Conservation (phyloP, 257 asterid species). For the Solanum virginianum region DNA sequence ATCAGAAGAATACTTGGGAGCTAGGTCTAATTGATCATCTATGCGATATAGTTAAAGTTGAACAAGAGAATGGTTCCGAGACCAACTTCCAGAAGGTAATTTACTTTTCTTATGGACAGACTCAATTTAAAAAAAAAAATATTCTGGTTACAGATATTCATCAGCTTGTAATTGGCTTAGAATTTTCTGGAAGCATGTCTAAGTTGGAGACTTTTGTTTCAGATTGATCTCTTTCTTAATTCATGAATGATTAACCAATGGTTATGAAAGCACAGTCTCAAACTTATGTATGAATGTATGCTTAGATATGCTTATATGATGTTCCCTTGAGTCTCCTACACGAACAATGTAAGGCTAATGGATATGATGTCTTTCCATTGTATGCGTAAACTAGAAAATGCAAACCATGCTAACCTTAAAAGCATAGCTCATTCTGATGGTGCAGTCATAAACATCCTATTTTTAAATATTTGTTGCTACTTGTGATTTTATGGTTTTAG, state of each 20-base stretch:
- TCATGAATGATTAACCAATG: background rate
- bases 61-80: constrained; percentile 67
- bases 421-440: background rate
- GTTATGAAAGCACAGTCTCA: background rate
- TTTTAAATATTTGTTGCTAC: background rate
- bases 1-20: constrained; percentile 96
- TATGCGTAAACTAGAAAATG: background rate
- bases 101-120: background rate
- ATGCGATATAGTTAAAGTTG: constrained; percentile 66
- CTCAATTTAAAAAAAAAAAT: background rate
- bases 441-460: background rate
- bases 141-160: background rate
- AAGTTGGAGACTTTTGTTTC: background rate
- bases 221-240: background rate
- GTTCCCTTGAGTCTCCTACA: background rate
- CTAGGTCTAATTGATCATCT: constrained; percentile 84
- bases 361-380: background rate
- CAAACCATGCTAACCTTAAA: background rate
- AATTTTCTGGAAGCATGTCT: background rate
- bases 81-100: constrained; percentile 94
- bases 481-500: constrained; percentile 19
- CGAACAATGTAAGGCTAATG: background rate
- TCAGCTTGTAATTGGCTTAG: background rate
- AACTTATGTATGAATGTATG: background rate
- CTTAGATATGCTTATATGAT: background rate